These are phyloP conservation scores for Aspergillus ostianus DNA, from an alignment of 495 filamentous ascomycete species.

Conservation along the genomic window DNA sequence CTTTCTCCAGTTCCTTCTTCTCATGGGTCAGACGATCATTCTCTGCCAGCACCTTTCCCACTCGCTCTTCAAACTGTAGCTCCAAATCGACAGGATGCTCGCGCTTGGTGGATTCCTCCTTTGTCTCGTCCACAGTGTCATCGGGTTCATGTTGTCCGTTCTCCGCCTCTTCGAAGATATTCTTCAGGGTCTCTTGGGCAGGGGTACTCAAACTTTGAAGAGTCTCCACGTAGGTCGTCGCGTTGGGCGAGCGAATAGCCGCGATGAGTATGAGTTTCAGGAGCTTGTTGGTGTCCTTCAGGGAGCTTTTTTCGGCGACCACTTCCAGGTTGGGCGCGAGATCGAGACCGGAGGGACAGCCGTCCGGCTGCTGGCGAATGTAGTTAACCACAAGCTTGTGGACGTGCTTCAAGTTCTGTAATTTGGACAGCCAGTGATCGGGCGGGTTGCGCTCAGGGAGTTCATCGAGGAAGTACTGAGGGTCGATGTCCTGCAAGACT, in stretches of 20 bases:
- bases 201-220: conserved; percentile 46
- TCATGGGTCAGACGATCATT: conserved; percentile 51
- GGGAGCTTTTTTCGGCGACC: conserved; percentile 48
- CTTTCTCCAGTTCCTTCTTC: conserved; percentile 51
- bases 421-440: conserved; percentile 50
- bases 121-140: conserved; percentile 37
- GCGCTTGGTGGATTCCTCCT: conserved; percentile 32
- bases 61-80: conserved; percentile 52
- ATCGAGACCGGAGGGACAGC: conserved; percentile 49
- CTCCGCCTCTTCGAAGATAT: conserved; percentile 51
- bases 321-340: conserved; percentile 57
- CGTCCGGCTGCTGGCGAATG: conserved; percentile 56
- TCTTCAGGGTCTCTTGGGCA: conserved; percentile 46
- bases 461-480: conserved; percentile 63
- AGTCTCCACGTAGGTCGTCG: conserved; percentile 52
- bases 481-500: conserved; percentile 65
- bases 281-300: conserved; percentile 53
- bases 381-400: conserved; percentile 65
- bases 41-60: conserved; percentile 50
- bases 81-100: conserved; percentile 46
- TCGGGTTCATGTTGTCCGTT: conserved; percentile 38
- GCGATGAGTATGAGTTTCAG: conserved; percentile 63
- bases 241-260: conserved; percentile 57
- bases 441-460: conserved; percentile 56
- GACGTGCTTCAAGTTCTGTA: conserved; percentile 66